Evolutionary conservation across 257 asterid species (phyloP).

Genomic region (Salvia hispanica): DNA sequence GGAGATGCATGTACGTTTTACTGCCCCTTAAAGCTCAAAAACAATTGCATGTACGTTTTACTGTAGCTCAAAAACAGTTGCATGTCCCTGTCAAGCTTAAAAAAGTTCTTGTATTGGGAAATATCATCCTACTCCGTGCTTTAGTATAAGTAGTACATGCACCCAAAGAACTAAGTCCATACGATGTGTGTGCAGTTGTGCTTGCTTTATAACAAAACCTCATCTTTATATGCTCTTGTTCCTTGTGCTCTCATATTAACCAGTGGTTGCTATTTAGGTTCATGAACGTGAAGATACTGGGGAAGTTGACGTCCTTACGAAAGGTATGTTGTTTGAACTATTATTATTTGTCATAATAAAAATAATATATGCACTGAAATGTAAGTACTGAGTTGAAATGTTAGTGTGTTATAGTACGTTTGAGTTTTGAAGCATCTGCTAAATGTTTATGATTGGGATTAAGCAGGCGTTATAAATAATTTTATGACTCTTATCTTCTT

Average conservation of each 20-base stretch:
- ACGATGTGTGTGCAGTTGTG: constrained; percentile 9
- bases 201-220: constrained; percentile 12
- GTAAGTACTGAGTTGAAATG: background rate
- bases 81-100: background rate
- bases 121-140: background rate
- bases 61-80: background rate
- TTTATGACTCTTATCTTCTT: constrained; percentile 10
- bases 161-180: constrained; percentile 1
- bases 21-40: too few relatives aligned
- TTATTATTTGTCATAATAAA: constrained; percentile 2
- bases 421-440: constrained; percentile 22
- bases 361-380: constrained; percentile 8
- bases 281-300: constrained; percentile 88
- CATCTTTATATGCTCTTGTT: constrained; percentile 12
- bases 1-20: background rate
- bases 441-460: constrained; percentile 23
- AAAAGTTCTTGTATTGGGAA: background rate
- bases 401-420: background rate
- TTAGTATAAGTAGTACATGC: constrained; percentile 14
- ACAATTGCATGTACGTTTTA: background rate
- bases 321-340: constrained; percentile 53
- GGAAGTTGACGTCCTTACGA: constrained; percentile 94
- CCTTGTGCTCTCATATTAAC: constrained; percentile 1
- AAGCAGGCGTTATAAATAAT: background rate
- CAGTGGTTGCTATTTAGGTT: constrained; percentile 52